Evolutionary conservation across 345 rosid species (phyloP).

Genomic region (Luvunga scandens): DNA sequence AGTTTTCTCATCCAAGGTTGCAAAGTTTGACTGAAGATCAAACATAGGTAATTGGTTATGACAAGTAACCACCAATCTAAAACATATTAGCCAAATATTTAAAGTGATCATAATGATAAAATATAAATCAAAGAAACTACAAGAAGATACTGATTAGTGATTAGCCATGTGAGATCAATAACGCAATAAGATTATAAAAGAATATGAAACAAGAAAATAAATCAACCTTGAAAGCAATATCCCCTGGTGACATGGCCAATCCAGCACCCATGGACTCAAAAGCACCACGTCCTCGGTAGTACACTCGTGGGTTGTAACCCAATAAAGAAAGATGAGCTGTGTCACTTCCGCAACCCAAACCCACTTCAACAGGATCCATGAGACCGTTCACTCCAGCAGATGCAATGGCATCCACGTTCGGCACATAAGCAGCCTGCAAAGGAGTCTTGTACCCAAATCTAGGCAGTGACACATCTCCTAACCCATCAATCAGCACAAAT

Average conservation of each 20-base stretch:
- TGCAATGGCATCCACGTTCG: slow-evolving; percentile 81
- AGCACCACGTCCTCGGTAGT: slow-evolving; percentile 91
- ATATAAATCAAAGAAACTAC: not conserved
- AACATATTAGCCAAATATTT: not conserved
- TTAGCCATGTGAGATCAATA: not conserved
- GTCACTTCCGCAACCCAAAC: slow-evolving; percentile 98
- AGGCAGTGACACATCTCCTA: slow-evolving; percentile 90
- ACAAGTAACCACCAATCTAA: not conserved
- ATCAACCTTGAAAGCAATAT: slow-evolving; percentile 81
- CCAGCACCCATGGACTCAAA: slow-evolving; percentile 99
- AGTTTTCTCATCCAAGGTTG: slow-evolving; percentile 86
- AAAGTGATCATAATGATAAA: slow-evolving; percentile 10
- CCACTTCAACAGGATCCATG: slow-evolving; percentile 99
- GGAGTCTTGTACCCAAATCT: slow-evolving; percentile 75
- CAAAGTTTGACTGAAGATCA: slow-evolving; percentile 79
- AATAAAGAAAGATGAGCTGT: slow-evolving; percentile 94
- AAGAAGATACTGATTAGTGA: not conserved
- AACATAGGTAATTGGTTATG: not conserved
- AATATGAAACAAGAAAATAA: not conserved
- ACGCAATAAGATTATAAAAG: not conserved
- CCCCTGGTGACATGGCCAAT: slow-evolving; percentile 95
- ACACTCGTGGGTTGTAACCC: slow-evolving; percentile 91
- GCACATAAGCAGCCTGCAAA: slow-evolving; percentile 68
- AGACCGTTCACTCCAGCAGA: slow-evolving; percentile 90
- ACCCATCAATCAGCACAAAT: slow-evolving; percentile 83